Conservation (phyloP, 306 rosid species). For the Bauhinia variegata region DNA sequence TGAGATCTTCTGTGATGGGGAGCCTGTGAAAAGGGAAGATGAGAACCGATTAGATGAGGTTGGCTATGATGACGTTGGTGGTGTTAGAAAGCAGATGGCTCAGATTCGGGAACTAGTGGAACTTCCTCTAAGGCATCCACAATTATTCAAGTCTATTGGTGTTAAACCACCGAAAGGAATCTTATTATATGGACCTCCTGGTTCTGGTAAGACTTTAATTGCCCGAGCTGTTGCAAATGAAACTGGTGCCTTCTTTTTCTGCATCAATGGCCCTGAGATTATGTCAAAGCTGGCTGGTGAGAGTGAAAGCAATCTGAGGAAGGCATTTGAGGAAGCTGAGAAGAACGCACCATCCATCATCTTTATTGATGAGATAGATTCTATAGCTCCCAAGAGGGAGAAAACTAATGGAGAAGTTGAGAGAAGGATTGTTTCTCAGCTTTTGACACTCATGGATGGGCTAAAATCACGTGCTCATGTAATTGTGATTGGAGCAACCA, state of each 20-base stretch:
- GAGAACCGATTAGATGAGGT: slow-evolving; percentile 73
- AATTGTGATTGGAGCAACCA: slow-evolving; percentile 77
- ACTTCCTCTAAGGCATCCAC: slow-evolving; percentile 76
- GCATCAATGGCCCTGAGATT: slow-evolving; percentile 75
- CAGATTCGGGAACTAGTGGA: slow-evolving; percentile 74
- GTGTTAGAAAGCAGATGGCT: slow-evolving; percentile 81
- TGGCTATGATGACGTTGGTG: slow-evolving; percentile 83
- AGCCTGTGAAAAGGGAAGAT: slow-evolving; percentile 71
- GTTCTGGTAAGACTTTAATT: slow-evolving; percentile 73
- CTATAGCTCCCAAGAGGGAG: slow-evolving; percentile 80
- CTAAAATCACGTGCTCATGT: slow-evolving; percentile 74
- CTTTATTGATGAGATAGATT: slow-evolving; percentile 75
- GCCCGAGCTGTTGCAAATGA: slow-evolving; percentile 81
- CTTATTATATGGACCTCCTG: slow-evolving; percentile 70
- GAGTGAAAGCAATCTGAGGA: slow-evolving; percentile 76
- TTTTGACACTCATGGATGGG: slow-evolving; percentile 79
- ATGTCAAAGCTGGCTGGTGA: slow-evolving; percentile 81
- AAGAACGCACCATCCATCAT: slow-evolving; percentile 82
- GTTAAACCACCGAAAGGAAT: slow-evolving; percentile 82
- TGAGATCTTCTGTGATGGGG: slow-evolving; percentile 75
- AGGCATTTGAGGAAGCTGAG: slow-evolving; percentile 83
- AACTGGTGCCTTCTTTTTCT: slow-evolving; percentile 85
- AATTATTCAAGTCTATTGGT: slow-evolving; percentile 68
- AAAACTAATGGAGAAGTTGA: slow-evolving; percentile 81
- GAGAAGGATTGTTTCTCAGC: slow-evolving; percentile 82